Percentiles rank a stretch among this genome's conserved stretches.
phyloP scores from a whole-genome alignment of 106 monocot species.

The Dendrobium officinale region DNA sequence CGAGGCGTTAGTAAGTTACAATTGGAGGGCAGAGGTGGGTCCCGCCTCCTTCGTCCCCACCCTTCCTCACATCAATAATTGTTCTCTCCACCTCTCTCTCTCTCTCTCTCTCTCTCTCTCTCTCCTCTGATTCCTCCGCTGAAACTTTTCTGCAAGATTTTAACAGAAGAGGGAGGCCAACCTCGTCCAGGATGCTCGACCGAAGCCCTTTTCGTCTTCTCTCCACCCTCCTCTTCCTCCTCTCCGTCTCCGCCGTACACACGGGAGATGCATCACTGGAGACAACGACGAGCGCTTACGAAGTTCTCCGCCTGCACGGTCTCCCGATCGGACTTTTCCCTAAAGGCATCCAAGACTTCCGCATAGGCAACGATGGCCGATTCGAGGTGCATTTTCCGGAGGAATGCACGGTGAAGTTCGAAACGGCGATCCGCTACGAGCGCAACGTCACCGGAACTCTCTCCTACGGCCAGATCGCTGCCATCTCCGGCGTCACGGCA shows the following conservation, averaged over 20 bases:
- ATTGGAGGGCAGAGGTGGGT: not conserved
- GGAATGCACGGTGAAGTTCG: constrained; percentile 49
- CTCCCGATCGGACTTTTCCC: constrained; percentile 45
- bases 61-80: constrained; percentile 10
- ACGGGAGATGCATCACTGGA: not conserved
- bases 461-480: constrained; percentile 38
- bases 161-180: not conserved
- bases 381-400: constrained; percentile 25
- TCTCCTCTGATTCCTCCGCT: not conserved
- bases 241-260: not conserved
- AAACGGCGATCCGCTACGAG: constrained; percentile 42
- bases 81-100: not conserved
- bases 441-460: constrained; percentile 29
- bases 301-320: constrained; percentile 29
- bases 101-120: not conserved
- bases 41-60: not conserved
- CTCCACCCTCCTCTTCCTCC: not conserved
- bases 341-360: constrained; percentile 21
- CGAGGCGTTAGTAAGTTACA: not conserved
- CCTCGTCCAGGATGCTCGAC: not conserved
- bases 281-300: constrained; percentile 22
- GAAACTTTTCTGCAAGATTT: too few species aligned
- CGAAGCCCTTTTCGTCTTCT: not conserved
- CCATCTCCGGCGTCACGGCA: constrained; percentile 41
- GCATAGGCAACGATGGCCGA: constrained; percentile 17